Base-by-base conservation (phyloP, 2,329 filamentous ascomycete species). In the Cladophialophora immunda region DNA sequence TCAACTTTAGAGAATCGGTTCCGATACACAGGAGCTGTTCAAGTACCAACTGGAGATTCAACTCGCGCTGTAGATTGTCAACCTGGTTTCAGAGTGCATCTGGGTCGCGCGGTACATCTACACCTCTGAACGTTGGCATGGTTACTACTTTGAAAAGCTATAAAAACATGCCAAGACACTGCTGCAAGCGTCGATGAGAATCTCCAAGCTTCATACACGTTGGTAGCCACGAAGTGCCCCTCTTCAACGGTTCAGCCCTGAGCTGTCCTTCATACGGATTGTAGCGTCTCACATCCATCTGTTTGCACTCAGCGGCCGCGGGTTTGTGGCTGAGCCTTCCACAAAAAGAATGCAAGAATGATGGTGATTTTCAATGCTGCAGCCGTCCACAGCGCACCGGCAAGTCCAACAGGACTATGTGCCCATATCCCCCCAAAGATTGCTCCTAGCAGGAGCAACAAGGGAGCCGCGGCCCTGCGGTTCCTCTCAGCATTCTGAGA, bases 361-460 rank as follows among this genome's bases (percentile, higher is more conserved):
- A 90, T 86, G 1, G 78, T 45, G 1, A 84, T 71, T 78, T 92
- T 91, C 55, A 90, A 72, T 0, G 71, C 77, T 0, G 85, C 82
- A 0, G 86, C 87, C n/a, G 84, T 81, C 88, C 88, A 90, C 66
- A 90, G 72, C 1, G 86, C 84, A 2, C 84, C 84, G 45, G 81
- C 78, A 47, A 89, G 75, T 0, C 86, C 86, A 36, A 83, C 75
- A 2, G 67, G 29, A 67, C 82, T 87, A 66, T 84, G 82, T 25
- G 85, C 84, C 76, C 83, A 86, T 27, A 85, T 70, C 0, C 86
- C 87, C 1, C 87, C 87, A 6, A 83, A 66, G 38, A 87, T 78
- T 0, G 85, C 85, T 0, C 87, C 87, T 2, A 83, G 29, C 32
- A 88, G 65, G n/a, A 88, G 76, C 60, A 84, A 76, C 1, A 85